A percentile compares a stretch with the other conserved stretches of the same genome.
These are phyloP conservation scores for Microdochium nivale DNA, from an alignment of 2,329 filamentous ascomycete species.

Conservation along the genomic window DNA sequence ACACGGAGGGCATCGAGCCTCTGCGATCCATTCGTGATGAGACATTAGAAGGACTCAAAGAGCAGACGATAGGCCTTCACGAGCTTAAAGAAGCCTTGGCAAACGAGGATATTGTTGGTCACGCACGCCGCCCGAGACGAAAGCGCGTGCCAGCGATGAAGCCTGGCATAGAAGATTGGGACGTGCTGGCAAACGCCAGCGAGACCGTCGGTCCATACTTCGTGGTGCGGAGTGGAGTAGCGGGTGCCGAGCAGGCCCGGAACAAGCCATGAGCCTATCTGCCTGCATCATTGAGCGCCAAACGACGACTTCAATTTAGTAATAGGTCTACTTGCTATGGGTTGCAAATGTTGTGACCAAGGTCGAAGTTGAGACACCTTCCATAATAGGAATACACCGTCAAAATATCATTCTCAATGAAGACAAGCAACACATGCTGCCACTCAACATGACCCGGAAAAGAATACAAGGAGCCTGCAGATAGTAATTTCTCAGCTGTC, in stretches of 20 bases:
- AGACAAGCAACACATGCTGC: no score
- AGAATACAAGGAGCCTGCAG: no score
- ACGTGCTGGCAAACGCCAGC: slow-evolving; percentile 58
- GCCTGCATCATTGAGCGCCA: neutral
- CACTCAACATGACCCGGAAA: no score
- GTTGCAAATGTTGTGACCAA: no score
- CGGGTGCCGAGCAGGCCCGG: neutral
- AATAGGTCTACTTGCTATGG: no score
- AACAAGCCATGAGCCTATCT: neutral
- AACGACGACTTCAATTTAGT: no score
- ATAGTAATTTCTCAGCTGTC: no score
- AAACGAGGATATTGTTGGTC: slow-evolving; percentile 53
- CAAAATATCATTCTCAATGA: no score
- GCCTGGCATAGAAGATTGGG: slow-evolving; percentile 52
- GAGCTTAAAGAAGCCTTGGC: slow-evolving; percentile 47
- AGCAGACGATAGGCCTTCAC: slow-evolving; percentile 50
- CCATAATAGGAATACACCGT: no score
- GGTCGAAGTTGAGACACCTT: no score
- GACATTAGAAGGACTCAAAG: slow-evolving; percentile 44
- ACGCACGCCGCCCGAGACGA: slow-evolving; percentile 35
- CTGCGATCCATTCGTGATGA: slow-evolving; percentile 77
- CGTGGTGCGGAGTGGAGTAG: slow-evolving; percentile 55
- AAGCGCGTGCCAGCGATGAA: slow-evolving; percentile 8
- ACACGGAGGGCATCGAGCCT: slow-evolving; percentile 65
- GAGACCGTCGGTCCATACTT: slow-evolving; percentile 66